Conservation (phyloP, 1,139 yeast genomes). For the Magnusiomyces suaveolens region DNA sequence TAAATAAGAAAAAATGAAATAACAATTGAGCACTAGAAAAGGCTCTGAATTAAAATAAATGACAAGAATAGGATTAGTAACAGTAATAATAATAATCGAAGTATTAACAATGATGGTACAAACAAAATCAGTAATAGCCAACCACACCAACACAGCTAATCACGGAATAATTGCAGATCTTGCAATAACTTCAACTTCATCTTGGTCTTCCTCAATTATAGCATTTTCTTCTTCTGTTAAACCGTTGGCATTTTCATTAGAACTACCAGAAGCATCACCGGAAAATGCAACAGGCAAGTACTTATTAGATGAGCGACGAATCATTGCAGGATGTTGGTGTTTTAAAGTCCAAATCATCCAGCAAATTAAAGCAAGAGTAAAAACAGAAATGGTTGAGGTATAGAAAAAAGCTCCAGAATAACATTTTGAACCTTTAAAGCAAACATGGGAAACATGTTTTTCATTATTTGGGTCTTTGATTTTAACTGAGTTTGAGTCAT, state of each 20-base stretch:
- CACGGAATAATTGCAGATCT: constrained; percentile 3
- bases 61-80: neutral
- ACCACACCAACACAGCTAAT: neutral
- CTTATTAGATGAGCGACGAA: neutral
- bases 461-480: neutral
- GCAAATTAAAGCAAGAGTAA: constrained; percentile 30
- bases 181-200: neutral
- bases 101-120: neutral
- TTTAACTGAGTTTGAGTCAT: constrained; percentile 25
- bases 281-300: neutral
- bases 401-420: constrained; percentile 24
- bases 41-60: neutral
- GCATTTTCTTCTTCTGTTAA: neutral
- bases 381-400: constrained; percentile 31
- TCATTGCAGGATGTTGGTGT: constrained; percentile 11
- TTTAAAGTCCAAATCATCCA: constrained; percentile 21
- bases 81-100: neutral
- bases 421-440: constrained; percentile 24
- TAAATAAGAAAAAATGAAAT: no score
- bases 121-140: neutral
- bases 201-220: neutral
- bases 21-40: no score
- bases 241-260: neutral
- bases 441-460: constrained; percentile 17
- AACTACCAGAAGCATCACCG: neutral